These are phyloP conservation scores for Croton laevigatus DNA, from an alignment of 441 rosid genomes.

Conservation along the genomic window DNA sequence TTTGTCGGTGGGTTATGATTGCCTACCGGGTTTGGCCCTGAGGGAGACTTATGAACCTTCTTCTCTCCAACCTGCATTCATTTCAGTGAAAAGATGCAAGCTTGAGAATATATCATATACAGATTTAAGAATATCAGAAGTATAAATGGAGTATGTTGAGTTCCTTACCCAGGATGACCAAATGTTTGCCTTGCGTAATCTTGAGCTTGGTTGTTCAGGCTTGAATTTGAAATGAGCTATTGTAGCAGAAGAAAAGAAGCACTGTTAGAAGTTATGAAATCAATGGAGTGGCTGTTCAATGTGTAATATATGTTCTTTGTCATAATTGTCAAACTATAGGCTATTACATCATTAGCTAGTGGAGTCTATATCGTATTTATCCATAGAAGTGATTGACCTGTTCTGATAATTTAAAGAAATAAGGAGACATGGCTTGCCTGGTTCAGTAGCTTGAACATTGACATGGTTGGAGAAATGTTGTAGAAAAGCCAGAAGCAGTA, in stretches of 20 bases:
- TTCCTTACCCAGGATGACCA: constrained; percentile 46
- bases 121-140: constrained; percentile 1
- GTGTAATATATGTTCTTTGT: too few relatives aligned
- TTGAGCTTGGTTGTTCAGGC: constrained; percentile 29
- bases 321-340: neutral
- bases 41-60: constrained; percentile 47
- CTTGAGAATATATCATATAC: neutral
- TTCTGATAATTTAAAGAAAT: neutral
- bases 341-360: neutral
- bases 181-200: constrained; percentile 24
- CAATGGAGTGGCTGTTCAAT: neutral
- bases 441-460: constrained; percentile 41
- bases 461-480: constrained; percentile 17
- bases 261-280: constrained; percentile 11
- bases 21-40: constrained; percentile 67
- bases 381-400: neutral
- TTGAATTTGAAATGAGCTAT: constrained; percentile 41
- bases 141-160: neutral
- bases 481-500: constrained; percentile 36
- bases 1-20: constrained; percentile 51
- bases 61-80: constrained; percentile 43
- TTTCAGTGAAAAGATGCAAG: constrained; percentile 21
- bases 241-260: constrained; percentile 12
- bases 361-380: neutral
- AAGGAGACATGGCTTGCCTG: constrained; percentile 40